Evolutionary conservation across 345 rosid genomes (phyloP), one percentile per base, ranked within the genome.

Genomic region (Fremontodendron californicum): DNA sequence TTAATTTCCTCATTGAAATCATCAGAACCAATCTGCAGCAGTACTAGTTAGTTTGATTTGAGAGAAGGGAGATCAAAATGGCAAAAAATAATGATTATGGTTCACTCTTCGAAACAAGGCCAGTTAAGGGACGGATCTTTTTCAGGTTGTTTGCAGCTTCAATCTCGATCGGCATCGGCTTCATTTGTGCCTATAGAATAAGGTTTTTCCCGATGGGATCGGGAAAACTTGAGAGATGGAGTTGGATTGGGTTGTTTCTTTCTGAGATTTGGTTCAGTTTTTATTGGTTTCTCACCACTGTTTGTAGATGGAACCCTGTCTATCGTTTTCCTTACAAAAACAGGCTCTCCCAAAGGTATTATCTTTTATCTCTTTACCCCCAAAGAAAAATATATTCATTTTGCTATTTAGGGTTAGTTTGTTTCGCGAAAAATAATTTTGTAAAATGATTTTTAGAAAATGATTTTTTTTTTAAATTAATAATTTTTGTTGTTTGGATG

Each of bases 341-440:
- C 21, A 76, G 82, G 42, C 89, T 89, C 60, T 81, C 82, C 4
- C 85, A 68, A 39, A 88, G 91, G 91, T 85, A 33, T n/a, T 12
- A 8, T 12, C 0, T 2, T 6, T n/a, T n/a, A n/a, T n/a, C n/a
- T n/a, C n/a, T n/a, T n/a, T n/a, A n/a, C n/a, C n/a, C n/a, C n/a
- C n/a, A n/a, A n/a, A n/a, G n/a, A n/a, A n/a, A n/a, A n/a, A n/a
- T n/a, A n/a, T 11, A n/a, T n/a, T 19, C 2, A 51, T 49, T 4
- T 48, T 48, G 1, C 11, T 42, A 15, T 42, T 3, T 48, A 48
- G 16, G 4, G 4, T 16, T 48, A 15, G 15, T 19, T 15, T 48
- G 52, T 48, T 48, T 16, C 15, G 15, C 10, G 45, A 42, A 33
- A 33, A 33, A 33, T 33, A 33, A n/a, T n/a, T n/a, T n/a, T n/a